phyloP scores from a whole-genome alignment of 306 rosid genomes.

The Cajanus cajan region DNA sequence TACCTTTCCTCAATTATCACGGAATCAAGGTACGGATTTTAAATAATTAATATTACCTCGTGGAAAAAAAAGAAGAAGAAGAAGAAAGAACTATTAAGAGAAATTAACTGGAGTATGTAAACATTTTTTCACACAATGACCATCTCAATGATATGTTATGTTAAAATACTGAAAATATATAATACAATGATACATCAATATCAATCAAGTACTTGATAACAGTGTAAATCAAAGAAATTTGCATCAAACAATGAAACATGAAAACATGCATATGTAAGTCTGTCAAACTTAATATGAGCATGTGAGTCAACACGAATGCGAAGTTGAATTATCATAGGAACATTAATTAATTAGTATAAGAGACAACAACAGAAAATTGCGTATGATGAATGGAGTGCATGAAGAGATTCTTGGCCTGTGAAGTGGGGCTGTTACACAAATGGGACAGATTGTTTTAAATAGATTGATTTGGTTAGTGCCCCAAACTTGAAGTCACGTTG shows the following conservation, averaged over 20 bases:
- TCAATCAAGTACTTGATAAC: background rate
- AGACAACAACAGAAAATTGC: conserved; percentile 1
- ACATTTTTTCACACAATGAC: background rate
- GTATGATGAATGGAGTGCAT: conserved; percentile 22
- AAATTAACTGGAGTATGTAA: background rate
- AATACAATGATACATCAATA: background rate
- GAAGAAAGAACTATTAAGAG: background rate
- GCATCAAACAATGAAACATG: background rate
- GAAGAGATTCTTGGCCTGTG: conserved; percentile 25
- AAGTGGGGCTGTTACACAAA: conserved; percentile 22
- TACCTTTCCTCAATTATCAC: background rate
- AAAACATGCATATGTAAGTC: background rate
- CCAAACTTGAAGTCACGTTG: conserved; percentile 23
- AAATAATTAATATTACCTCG: background rate
- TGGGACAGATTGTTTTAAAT: conserved; percentile 26
- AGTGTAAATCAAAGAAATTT: background rate
- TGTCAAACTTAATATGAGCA: background rate
- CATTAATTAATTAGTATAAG: background rate
- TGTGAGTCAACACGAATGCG: background rate
- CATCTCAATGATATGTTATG: background rate
- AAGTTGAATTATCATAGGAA: background rate
- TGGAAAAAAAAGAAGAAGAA: too few relatives aligned
- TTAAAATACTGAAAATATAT: background rate
- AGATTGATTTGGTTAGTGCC: background rate
- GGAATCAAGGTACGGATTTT: background rate